Base-by-base conservation (phyloP, 2,329 filamentous ascomycete species). In the Calonectria pteridis region DNA sequence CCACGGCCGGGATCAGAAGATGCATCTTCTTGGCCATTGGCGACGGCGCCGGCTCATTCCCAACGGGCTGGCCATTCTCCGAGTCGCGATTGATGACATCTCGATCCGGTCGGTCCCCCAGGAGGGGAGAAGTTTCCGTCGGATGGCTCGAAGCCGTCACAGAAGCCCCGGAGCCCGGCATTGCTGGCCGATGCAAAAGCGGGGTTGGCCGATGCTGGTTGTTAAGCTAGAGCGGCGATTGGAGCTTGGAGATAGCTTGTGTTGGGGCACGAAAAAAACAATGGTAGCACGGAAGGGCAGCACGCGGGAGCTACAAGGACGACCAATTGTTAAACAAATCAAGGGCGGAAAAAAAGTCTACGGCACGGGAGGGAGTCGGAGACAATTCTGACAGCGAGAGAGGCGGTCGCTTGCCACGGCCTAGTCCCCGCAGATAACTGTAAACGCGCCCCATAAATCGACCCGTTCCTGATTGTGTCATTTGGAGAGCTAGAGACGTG, bases 11-110 rank as follows among this genome's bases (percentile, higher is more conserved):
- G 33, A 86, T 58, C 37, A 86, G 74, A 6, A 85, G 58, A 72
- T 85, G 82, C 81, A 86, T 82, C 75, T 85, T 85, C 55, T 80
- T 78, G 6, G 81, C 80, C 77, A 83, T 79, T n/a, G 50, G 62
- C 50, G 67, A 63, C 72, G 67, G 67, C 43, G 68, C 63, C 37
- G 70, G 43, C 49, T 62, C 53, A 7, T 62, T 59, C n/a, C 64
- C 69, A 9, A 49, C 46, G 6, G 14, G 31, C 33, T 59, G 65
- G 46, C 59, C 73, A 70, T 78, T 75, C 28, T 78, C 77, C 4
- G 73, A 55, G 31, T 77, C 73, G 3, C 62, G 37, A 16, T 72
- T 63, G 49, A 29, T 58, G 49, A 26, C 43, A 43, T 58, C 55
- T 3, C 51, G 43, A 14, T 11, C 51, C 13, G 31, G 40, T 26